Percentiles rank a stretch among this genome's conserved stretches.
Evolutionary conservation across 192 early-diverging fungal genomes (phyloP).

Genomic region (Nowakowskiella sp.): DNA sequence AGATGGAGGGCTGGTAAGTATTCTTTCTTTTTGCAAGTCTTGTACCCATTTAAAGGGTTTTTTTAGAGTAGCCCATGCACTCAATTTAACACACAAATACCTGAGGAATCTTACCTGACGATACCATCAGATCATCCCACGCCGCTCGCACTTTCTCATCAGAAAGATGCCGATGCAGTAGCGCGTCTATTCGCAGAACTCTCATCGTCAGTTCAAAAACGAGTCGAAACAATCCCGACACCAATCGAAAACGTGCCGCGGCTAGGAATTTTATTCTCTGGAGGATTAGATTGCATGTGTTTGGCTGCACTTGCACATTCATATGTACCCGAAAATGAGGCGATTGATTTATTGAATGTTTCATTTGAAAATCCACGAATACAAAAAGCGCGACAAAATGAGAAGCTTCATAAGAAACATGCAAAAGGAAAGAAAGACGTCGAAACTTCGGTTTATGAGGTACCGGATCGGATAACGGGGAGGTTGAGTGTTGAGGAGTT

Average conservation of each 20-base stretch:
- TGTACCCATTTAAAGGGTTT: too few relatives aligned
- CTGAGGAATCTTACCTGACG: too few relatives aligned
- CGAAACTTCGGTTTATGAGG: slow-evolving; percentile 44
- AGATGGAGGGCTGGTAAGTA: too few relatives aligned
- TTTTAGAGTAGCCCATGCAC: too few relatives aligned
- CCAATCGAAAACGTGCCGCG: slow-evolving; percentile 28
- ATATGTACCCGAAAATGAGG: slow-evolving; percentile 59
- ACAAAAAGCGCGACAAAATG: slow-evolving; percentile 29
- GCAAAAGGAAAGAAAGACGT: slow-evolving; percentile 15
- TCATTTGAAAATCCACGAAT: slow-evolving; percentile 88
- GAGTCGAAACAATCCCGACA: not conserved
- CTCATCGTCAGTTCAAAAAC: not conserved
- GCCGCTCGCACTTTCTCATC: not conserved
- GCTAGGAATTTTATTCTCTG: slow-evolving; percentile 81
- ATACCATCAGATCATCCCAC: slow-evolving; percentile 1
- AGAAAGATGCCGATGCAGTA: not conserved
- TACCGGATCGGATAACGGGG: slow-evolving; percentile 81
- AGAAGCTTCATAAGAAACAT: slow-evolving; percentile 6
- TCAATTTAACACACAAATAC: too few relatives aligned
- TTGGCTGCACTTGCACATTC: slow-evolving; percentile 74
- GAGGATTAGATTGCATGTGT: slow-evolving; percentile 87
- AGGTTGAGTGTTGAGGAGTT: slow-evolving; percentile 44
- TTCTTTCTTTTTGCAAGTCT: too few relatives aligned
- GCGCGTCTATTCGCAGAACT: not conserved
- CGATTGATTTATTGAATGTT: slow-evolving; percentile 91